Conservation (phyloP, 352 stramenopile species). For the Pythium rishiriense region DNA sequence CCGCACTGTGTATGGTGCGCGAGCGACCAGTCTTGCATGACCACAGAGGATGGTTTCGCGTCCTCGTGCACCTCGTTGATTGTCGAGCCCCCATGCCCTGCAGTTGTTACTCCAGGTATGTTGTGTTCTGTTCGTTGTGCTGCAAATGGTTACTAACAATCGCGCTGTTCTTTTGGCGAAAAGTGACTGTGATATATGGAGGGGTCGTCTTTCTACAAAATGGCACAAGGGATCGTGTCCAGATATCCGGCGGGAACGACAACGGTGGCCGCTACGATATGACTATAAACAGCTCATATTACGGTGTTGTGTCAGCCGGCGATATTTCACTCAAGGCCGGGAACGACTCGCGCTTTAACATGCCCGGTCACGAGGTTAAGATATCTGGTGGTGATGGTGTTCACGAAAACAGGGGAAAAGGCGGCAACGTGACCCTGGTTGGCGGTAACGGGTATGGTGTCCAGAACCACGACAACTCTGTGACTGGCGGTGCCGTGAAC, state of each 20-base stretch:
- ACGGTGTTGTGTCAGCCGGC: constrained; percentile 48
- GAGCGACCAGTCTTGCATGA: constrained; percentile 80
- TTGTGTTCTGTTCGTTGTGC: constrained; percentile 15
- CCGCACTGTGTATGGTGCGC: constrained; percentile 90
- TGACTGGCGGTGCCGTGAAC: constrained; percentile 68
- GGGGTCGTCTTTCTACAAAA: constrained; percentile 58
- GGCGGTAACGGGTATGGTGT: constrained; percentile 69
- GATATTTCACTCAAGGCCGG: constrained; percentile 57
- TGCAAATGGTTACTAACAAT: too few relatives aligned
- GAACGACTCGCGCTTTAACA: constrained; percentile 74
- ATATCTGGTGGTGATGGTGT: constrained; percentile 69
- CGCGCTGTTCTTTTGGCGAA: constrained; percentile 4
- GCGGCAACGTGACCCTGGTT: constrained; percentile 70
- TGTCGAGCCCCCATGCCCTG: constrained; percentile 84
- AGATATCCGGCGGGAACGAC: constrained; percentile 39
- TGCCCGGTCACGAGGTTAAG: constrained; percentile 46
- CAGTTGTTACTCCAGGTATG: constrained; percentile 65
- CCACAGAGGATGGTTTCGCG: constrained; percentile 79
- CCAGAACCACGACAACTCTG: constrained; percentile 70
- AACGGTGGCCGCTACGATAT: constrained; percentile 40
- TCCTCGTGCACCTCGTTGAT: constrained; percentile 83
- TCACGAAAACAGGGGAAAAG: constrained; percentile 75
- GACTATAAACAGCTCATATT: constrained; percentile 40
- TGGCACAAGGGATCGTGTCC: constrained; percentile 37
- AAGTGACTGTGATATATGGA: constrained; percentile 58